These are phyloP conservation scores for Candida nitratophila DNA, from an alignment of 805 yeast genomes.

Conservation along the genomic window DNA sequence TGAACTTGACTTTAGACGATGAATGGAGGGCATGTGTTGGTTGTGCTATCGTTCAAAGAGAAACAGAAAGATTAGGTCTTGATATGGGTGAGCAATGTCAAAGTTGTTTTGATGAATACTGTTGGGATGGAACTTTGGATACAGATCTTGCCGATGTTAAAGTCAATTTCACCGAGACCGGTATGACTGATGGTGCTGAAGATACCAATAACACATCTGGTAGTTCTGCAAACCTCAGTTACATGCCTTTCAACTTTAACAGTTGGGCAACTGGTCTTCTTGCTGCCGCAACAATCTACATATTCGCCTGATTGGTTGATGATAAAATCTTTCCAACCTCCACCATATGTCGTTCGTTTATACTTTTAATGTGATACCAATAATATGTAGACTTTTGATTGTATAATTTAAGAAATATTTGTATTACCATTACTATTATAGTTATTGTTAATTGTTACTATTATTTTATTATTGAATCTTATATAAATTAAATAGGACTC, in stretches of 20 bases:
- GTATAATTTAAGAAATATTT: too few relatives aligned
- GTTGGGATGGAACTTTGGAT: slow-evolving; percentile 39
- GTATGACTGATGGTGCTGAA: slow-evolving; percentile 16
- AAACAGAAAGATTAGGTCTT: slow-evolving; percentile 58
- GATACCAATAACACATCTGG: background rate
- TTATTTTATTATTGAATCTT: too few relatives aligned
- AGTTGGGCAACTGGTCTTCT: background rate
- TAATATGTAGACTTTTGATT: too few relatives aligned
- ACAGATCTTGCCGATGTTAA: slow-evolving; percentile 8
- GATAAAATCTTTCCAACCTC: too few relatives aligned
- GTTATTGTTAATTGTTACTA: too few relatives aligned
- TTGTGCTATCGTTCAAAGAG: slow-evolving; percentile 77
- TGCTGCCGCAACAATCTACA: background rate
- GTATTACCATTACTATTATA: too few relatives aligned
- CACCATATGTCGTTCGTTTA: background rate
- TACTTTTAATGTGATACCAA: too few relatives aligned
- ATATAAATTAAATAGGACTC: too few relatives aligned
- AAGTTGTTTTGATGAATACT: slow-evolving; percentile 61
- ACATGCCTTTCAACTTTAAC: background rate
- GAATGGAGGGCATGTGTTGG: slow-evolving; percentile 72
- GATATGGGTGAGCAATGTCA: slow-evolving; percentile 65
- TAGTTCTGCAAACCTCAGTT: background rate
- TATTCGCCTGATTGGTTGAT: background rate
- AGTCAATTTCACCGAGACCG: slow-evolving; percentile 33
- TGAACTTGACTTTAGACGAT: slow-evolving; percentile 58